Evolutionary conservation across 148 eudicot species (phyloP), one percentile per base, ranked within the genome.

Genomic region (Arbutus unedo): DNA sequence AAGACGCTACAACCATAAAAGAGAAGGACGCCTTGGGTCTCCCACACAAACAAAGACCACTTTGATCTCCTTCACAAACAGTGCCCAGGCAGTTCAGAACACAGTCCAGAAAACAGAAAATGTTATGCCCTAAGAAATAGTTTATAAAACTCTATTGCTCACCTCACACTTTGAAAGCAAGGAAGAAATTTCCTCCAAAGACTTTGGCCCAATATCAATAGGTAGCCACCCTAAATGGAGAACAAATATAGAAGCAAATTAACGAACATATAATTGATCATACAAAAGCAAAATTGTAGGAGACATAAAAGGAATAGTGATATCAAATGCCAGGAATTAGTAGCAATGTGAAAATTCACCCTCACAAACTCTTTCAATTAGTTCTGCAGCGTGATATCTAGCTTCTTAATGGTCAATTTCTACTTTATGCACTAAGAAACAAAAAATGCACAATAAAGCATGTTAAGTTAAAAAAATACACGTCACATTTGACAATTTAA

Each of bases 161-260:
- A 95, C 98, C 98, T 95, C 85, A 85, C 92, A 92, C 67, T 83
- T 70, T 74, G 93, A 87, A 86, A 95, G 94, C 38, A 89, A 77
- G 71, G 90, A 81, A 77, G 90, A 83, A 73, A 95, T 88, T 77
- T 91, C 92, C 49, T 88, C 86, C 62, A 90, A 70, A 64, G 97
- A 86, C 53, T 80, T 84, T 81, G 98, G 94, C 85, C 98, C 98
- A 70, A 95, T 86, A 90, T 91, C 97, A 82, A 95, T 81, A 87
- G 98, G 98, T 85, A 83, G 71, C 98, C 96, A 95, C 82, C 95
- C 95, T 95, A 84, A 66, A 81, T 72, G 83, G 78, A 48, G 45
- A 54, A 51, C 55, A 70, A 54, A 83, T 50, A 47, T 75, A 25
- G 19, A 81, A 78, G 21, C 67, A 78, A 77, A 68, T 5, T 18